A percentile compares a stretch with the other conserved stretches of the same genome.
phyloP scores from a whole-genome alignment of 2,329 filamentous ascomycete genomes.

The Penicillium frequentans region DNA sequence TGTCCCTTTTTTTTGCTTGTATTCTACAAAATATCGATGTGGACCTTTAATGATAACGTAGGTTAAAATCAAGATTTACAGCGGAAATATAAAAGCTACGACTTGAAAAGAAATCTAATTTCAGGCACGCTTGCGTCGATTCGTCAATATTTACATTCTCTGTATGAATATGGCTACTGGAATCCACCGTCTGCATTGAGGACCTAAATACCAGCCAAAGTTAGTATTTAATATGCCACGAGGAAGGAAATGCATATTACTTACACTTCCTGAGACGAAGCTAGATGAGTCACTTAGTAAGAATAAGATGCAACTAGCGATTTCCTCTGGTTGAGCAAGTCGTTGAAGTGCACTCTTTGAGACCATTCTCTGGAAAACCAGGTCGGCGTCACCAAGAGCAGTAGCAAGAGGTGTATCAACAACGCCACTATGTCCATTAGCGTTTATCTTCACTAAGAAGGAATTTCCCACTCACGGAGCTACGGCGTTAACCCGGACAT shows the following conservation, averaged over 20 bases:
- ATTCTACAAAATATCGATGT: too few species aligned
- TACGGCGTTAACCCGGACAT: not conserved
- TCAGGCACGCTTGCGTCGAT: not conserved
- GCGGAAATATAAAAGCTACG: too few species aligned
- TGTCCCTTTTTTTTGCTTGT: too few species aligned
- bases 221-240: not conserved
- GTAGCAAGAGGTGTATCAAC: not conserved
- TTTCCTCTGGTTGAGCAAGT: not conserved
- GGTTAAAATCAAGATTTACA: too few species aligned
- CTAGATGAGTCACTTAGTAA: not conserved
- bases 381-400: not conserved
- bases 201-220: not conserved
- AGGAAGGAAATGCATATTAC: not conserved
- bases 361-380: not conserved
- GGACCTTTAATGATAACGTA: too few species aligned
- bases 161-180: not conserved
- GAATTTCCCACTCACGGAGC: not conserved
- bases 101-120: too few species aligned
- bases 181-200: not conserved
- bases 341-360: not conserved
- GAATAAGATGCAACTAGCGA: not conserved
- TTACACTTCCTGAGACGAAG: not conserved
- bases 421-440: not conserved
- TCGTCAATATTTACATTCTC: too few species aligned
- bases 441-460: fast-evolving